Conservation (phyloP, 306 rosid genomes). For the Biancaea sappan region DNA sequence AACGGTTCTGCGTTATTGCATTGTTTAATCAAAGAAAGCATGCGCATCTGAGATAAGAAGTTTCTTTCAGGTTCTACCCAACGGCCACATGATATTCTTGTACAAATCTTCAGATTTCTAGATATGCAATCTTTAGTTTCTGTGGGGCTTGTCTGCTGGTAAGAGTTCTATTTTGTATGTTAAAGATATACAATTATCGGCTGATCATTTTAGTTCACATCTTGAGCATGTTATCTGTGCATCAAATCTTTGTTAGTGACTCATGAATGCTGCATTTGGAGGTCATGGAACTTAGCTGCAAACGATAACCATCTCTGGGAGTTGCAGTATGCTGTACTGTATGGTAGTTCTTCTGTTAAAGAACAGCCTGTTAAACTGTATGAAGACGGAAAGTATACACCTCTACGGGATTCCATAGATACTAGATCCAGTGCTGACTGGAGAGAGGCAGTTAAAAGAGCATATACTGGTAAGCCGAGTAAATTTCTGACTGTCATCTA, state of each 20-base stretch:
- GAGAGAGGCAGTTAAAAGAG: conserved; percentile 66
- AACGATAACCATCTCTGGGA: conserved; percentile 70
- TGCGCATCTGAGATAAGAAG: conserved; percentile 15
- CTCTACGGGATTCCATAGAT: conserved; percentile 29
- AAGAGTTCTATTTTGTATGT: conserved; percentile 30
- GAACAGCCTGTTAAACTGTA: conserved; percentile 25
- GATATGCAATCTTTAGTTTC: conserved; percentile 70
- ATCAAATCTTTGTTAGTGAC: conserved; percentile 13
- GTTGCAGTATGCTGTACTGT: conserved; percentile 53
- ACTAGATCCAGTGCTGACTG: conserved; percentile 45
- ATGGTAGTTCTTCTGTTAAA: conserved; percentile 44
- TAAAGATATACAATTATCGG: conserved; percentile 20
- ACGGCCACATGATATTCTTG: conserved; percentile 72
- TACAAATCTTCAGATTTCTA: conserved; percentile 68
- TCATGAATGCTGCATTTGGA: conserved; percentile 43
- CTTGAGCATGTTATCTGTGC: conserved; percentile 5
- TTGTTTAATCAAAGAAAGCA: conserved; percentile 5
- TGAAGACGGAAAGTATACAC: conserved; percentile 31
- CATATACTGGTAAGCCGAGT: conserved; percentile 56
- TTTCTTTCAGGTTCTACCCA: conserved; percentile 53
- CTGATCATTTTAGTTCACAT: conserved; percentile 12
- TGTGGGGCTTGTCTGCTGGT: conserved; percentile 70
- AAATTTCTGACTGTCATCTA: too few relatives aligned
- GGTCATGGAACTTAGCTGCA: conserved; percentile 91
- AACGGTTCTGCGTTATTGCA: not conserved